These are phyloP conservation scores for Alternaria incomplexa DNA, from an alignment of 2,329 filamentous ascomycete species.

Conservation along the genomic window DNA sequence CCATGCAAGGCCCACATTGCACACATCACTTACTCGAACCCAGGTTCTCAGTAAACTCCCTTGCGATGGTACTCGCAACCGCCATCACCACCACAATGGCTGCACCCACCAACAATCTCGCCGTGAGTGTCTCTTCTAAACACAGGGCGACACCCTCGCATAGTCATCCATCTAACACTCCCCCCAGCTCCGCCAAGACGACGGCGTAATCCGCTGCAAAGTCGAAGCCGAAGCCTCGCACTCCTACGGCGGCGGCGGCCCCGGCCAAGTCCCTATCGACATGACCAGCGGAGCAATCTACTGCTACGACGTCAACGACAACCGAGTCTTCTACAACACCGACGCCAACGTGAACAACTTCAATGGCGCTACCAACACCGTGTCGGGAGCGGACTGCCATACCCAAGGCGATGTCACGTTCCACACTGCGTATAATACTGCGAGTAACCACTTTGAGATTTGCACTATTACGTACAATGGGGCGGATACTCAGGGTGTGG, in stretches of 20 bases:
- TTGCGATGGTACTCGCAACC: background rate
- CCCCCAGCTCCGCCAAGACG: background rate
- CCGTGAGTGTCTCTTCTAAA: background rate
- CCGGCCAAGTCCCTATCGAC: rapidly evolving
- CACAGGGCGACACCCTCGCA: rapidly evolving
- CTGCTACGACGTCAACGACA: background rate
- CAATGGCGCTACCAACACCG: background rate
- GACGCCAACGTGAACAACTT: background rate
- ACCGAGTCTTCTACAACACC: rapidly evolving
- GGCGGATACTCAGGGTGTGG: background rate
- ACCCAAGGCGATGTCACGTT: background rate
- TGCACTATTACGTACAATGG: background rate
- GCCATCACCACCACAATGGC: background rate
- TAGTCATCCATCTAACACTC: background rate
- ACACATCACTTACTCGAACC: background rate
- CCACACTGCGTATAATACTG: background rate
- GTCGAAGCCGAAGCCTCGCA: background rate
- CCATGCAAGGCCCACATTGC: rapidly evolving
- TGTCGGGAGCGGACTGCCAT: background rate
- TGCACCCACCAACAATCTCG: background rate
- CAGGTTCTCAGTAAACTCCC: background rate
- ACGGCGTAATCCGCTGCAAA: background rate
- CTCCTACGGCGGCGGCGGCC: background rate
- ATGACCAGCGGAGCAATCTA: rapidly evolving
- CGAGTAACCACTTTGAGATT: background rate